Base-by-base conservation (phyloP, 2,329 filamentous ascomycete species). In the Epicoccum nigrum region DNA sequence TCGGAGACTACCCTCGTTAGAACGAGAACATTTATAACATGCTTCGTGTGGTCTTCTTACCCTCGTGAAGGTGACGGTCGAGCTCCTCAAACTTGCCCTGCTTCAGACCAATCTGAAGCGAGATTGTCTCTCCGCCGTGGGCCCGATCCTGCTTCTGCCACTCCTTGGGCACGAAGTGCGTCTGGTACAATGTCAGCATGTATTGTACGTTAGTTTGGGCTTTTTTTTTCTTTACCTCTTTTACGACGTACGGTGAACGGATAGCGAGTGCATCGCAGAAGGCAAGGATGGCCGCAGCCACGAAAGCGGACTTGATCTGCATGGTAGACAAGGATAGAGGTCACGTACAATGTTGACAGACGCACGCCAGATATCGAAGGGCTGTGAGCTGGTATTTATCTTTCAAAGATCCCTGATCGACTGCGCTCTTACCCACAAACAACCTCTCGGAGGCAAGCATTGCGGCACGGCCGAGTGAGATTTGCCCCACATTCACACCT, bases 31-130 rank as follows among this genome's bases (percentile, higher is more conserved):
- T 32, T 20, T 25, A 4, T 19, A 8, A 27, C 7, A 11, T 7
- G 9, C 2, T 15, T 38, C 42, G 15, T 9, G 6, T 15, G 8
- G 19, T 20, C 0, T 32, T 45, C 63, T 56, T 67, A 79, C 78
- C 76, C 68, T 83, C 77, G 48, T 77, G 74, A 5, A 85, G 72
- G 58, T 84, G 81, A 53, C 76, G 75, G 65, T 85, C 81, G 16
- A 86, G 71, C 56, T 81, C 78, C 15, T 76, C 75, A 49, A 84
- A 83, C 34, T 80, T 79, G 51, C 76, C 74, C 65, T 86, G 83
- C 74, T 81, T 84, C 53, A 86, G 65, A 23, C 80, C 83, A 62
- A 86, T 85, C 41, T 83, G 79, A 38, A 86, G 69, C 28, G 82
- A 71, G 53, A 86, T 77, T 27, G 76, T 70, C 54, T 81, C 77